A percentile compares a stretch with the other conserved stretches of the same genome.
Evolutionary conservation across 1,284 basidiomycete species (phyloP).

Genomic region (Trichosporon ovoides): DNA sequence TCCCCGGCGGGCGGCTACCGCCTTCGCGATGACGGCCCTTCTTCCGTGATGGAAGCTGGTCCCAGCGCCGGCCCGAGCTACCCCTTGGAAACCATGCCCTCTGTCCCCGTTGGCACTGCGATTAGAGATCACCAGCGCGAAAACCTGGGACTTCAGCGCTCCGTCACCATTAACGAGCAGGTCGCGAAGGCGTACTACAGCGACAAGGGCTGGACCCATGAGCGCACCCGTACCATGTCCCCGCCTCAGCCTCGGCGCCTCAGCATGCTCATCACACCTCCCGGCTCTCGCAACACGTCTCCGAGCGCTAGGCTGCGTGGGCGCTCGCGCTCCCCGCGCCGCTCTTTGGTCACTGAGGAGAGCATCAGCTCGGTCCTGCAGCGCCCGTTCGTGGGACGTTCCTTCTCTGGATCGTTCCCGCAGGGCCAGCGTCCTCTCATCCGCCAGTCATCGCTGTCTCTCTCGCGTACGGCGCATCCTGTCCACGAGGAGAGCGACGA

Average conservation of each 20-base stretch:
- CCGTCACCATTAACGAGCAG: slow-evolving; percentile 13
- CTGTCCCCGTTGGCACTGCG: not conserved
- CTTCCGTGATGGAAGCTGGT: not conserved
- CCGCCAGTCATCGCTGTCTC: slow-evolving; percentile 16
- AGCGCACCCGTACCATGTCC: not conserved
- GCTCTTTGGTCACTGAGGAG: slow-evolving; percentile 30
- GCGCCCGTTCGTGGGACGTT: slow-evolving; percentile 20
- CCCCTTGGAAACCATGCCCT: not conserved
- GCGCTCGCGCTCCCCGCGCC: slow-evolving; percentile 22
- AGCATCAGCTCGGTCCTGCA: slow-evolving; percentile 35
- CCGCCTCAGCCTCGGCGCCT: slow-evolving; percentile 33
- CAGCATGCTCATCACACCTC: slow-evolving; percentile 37
- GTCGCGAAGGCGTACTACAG: slow-evolving; percentile 11
- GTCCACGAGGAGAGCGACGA: slow-evolving; percentile 27
- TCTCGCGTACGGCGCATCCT: slow-evolving; percentile 13
- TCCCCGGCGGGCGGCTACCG: not conserved
- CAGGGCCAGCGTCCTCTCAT: slow-evolving; percentile 13
- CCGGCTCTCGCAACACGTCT: slow-evolving; percentile 31
- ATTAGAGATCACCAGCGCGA: not conserved
- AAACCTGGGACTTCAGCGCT: not conserved
- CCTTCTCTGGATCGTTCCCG: slow-evolving; percentile 14
- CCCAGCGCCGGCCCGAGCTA: not conserved
- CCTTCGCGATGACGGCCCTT: not conserved
- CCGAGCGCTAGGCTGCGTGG: slow-evolving; percentile 25
- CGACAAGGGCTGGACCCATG: slow-evolving; percentile 3